Conservation (phyloP, 2,329 filamentous ascomycete species). For the Phyllosticta citrichinensis region DNA sequence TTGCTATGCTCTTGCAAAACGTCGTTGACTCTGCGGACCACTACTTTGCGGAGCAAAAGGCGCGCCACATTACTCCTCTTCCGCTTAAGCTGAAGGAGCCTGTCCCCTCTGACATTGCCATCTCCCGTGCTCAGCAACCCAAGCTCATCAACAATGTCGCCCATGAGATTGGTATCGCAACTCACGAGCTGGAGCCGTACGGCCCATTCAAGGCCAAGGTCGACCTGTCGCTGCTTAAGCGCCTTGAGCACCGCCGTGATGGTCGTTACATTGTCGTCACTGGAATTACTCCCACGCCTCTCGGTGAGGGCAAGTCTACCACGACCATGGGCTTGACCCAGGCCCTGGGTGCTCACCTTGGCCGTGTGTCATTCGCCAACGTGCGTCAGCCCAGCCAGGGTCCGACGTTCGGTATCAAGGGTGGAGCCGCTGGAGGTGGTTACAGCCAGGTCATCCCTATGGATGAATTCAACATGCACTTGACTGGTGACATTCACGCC, state of each 20-base stretch:
- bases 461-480: conserved; percentile 98
- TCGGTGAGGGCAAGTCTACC: conserved; percentile 96
- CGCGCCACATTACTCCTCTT: conserved; percentile 70
- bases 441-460: conserved; percentile 99
- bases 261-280: conserved; percentile 89
- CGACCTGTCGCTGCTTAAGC: conserved; percentile 68
- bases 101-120: conserved; percentile 90
- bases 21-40: conserved; percentile 76
- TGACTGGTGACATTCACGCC: conserved; percentile 96
- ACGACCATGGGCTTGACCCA: conserved; percentile 94
- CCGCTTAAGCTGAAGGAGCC: conserved; percentile 68
- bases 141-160: conserved; percentile 83
- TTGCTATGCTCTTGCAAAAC: conserved; percentile 95
- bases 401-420: conserved; percentile 98
- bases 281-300: conserved; percentile 90
- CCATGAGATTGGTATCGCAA: conserved; percentile 74
- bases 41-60: conserved; percentile 75
- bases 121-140: conserved; percentile 82
- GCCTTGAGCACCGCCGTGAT: conserved; percentile 76
- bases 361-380: conserved; percentile 86
- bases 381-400: conserved; percentile 95
- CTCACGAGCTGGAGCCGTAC: conserved; percentile 88
- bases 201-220: conserved; percentile 96
- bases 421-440: conserved; percentile 89
- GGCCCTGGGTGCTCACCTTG: conserved; percentile 79